These are phyloP conservation scores for Typha latifolia DNA, from an alignment of 176 grass and related monocot genomes.

Conservation along the genomic window DNA sequence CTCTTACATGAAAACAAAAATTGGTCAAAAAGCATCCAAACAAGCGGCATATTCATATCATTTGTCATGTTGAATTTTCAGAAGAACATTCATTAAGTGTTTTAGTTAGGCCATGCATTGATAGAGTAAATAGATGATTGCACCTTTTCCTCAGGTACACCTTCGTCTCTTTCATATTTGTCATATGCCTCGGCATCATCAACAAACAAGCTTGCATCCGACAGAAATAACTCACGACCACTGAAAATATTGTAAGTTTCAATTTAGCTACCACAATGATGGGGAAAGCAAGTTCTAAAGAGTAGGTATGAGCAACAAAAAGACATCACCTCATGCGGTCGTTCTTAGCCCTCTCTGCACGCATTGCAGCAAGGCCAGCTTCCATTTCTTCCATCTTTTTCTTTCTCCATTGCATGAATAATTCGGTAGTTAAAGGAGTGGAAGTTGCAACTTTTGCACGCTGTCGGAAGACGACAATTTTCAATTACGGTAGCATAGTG, in stretches of 20 bases:
- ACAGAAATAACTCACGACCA: slow-evolving; percentile 93
- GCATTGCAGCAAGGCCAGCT: slow-evolving; percentile 60
- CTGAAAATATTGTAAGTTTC: slow-evolving; percentile 33
- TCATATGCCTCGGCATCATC: slow-evolving; percentile 99
- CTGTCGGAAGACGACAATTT: slow-evolving; percentile 37
- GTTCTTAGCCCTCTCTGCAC: slow-evolving; percentile 90
- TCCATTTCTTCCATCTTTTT: slow-evolving; percentile 89
- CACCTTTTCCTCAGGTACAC: slow-evolving; percentile 50
- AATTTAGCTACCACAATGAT: neutral
- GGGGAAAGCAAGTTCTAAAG: slow-evolving; percentile 6
- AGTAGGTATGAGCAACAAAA: slow-evolving; percentile 8
- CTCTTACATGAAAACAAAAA: too few relatives aligned
- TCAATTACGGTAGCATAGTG: slow-evolving; percentile 11
- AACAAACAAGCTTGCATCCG: slow-evolving; percentile 83
- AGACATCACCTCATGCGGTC: slow-evolving; percentile 87
- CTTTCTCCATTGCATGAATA: slow-evolving; percentile 95
- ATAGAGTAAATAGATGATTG: slow-evolving; percentile 12
- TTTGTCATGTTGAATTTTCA: too few relatives aligned
- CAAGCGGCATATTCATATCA: too few relatives aligned
- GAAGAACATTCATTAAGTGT: too few relatives aligned
- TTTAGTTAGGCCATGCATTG: neutral
- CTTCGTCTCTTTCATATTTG: slow-evolving; percentile 70
- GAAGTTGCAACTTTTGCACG: slow-evolving; percentile 56
- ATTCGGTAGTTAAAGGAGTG: slow-evolving; percentile 72
- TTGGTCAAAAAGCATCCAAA: too few relatives aligned